Base-by-base conservation (phyloP, 2,329 filamentous ascomycete genomes). In the Penicillium brasilianum region DNA sequence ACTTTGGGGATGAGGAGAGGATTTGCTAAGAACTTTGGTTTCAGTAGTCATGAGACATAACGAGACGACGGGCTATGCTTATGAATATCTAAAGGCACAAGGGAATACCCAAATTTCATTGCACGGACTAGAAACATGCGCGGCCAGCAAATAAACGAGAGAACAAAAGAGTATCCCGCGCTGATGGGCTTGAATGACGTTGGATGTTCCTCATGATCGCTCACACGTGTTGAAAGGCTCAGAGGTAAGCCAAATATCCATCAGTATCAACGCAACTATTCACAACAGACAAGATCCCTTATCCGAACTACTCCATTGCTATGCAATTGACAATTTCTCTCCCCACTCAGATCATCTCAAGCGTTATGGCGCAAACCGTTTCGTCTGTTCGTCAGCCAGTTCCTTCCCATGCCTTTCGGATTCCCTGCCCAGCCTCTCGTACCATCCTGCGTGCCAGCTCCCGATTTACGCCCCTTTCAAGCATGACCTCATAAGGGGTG, bases 401-500 rank as follows among this genome's bases (percentile, higher is more conserved):
- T 1, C 72, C 76, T 55, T 71, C 65, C 76, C 77, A 79, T 6
- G 68, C 58, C 20, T 65, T 61, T 52, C 68, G 74, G 11, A 78
- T 67, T 0, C 63, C 58, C 34, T 71, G 64, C 0, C 78, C 70
- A 28, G 58, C 63, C 2, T 63, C 57, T 73, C 72, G 73, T 10
- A 79, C 75, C 6, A 50, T 59, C 44, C 71, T 62, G n/a, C 77
- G 69, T 6, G 77, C 77, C 16, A 70, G 55, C 6, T 64, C 59
- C 14, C 75, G 69, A 1, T 61, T 58, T 13, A 67, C 53, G 0
- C 74, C 75, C 0, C 57, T 43, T 4, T 66, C 57, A 0, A 79
- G 69, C 22, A 80, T 55, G 7, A 52, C 55, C 7, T 81, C 78
- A 53, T 81, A 81, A 0, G 70, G 66, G 1, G 78, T 81, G 63